phyloP scores from a whole-genome alignment of 1,284 basidiomycete species.

The Sanghuangporus weigelae region DNA sequence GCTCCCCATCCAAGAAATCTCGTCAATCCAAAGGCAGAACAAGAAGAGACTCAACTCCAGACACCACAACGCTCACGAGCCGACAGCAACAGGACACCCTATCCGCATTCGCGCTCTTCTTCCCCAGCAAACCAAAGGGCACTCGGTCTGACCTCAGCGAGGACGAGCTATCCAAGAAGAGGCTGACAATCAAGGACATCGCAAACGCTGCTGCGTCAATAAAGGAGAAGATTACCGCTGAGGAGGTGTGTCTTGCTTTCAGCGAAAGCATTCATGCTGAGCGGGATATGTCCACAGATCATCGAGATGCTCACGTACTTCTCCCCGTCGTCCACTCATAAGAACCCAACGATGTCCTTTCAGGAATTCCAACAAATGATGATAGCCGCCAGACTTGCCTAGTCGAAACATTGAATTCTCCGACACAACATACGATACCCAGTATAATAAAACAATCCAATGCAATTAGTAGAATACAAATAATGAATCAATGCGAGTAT shows the following conservation, averaged over 20 bases:
- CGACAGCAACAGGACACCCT: constrained; percentile 52
- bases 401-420: background rate
- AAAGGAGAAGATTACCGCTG: constrained; percentile 62
- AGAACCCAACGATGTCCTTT: constrained; percentile 56
- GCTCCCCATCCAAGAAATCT: background rate
- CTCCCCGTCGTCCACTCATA: constrained; percentile 46
- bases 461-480: too few relatives aligned
- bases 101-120: constrained; percentile 62
- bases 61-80: constrained; percentile 31
- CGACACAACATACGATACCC: too few relatives aligned
- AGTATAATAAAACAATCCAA: too few relatives aligned
- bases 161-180: constrained; percentile 40
- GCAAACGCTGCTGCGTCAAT: constrained; percentile 49
- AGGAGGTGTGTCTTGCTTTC: constrained; percentile 47
- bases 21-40: background rate
- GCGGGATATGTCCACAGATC: constrained; percentile 50
- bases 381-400: constrained; percentile 45
- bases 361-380: constrained; percentile 71
- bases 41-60: constrained; percentile 14
- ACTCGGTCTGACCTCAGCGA: constrained; percentile 22
- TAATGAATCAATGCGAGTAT: too few relatives aligned
- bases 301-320: constrained; percentile 70
- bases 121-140: constrained; percentile 35
- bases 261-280: too few relatives aligned
- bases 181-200: constrained; percentile 61